Evolutionary conservation across 192 early-diverging fungal genomes (phyloP).

Genomic region (Coemansia sp.): DNA sequence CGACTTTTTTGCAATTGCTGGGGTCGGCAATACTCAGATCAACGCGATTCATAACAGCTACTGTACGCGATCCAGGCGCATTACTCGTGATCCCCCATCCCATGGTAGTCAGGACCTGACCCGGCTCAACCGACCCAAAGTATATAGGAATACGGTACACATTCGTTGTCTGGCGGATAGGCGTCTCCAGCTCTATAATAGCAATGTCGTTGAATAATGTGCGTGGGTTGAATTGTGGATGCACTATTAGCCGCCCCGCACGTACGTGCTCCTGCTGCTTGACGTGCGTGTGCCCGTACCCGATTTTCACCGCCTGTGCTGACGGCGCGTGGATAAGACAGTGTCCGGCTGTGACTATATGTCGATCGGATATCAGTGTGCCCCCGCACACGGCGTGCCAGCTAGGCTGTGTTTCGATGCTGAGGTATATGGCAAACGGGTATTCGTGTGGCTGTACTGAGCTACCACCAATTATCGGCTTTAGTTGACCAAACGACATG

Average conservation of each 20-base stretch:
- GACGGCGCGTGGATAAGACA: conserved; percentile 37
- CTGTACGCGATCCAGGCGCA: conserved; percentile 16
- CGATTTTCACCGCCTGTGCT: conserved; percentile 17
- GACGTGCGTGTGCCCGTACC: conserved; percentile 26
- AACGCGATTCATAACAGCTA: conserved; percentile 32
- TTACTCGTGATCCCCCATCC: conserved; percentile 55
- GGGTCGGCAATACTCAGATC: conserved; percentile 23
- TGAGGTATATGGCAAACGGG: conserved; percentile 51
- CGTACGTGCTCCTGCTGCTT: conserved; percentile 9
- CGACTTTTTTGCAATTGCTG: conserved; percentile 21
- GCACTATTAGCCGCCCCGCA: conserved; percentile 5
- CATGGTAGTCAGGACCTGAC: conserved; percentile 29
- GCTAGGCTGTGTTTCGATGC: conserved; percentile 37
- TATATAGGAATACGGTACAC: conserved; percentile 40
- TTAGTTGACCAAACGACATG: conserved; percentile 45
- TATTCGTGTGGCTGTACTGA: conserved; percentile 26
- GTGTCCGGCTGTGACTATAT: conserved; percentile 55
- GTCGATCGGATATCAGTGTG: conserved; percentile 34
- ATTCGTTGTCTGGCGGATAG: background rate
- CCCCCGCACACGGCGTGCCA: conserved; percentile 54
- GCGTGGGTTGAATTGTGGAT: conserved; percentile 29
- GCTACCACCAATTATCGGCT: conserved; percentile 46
- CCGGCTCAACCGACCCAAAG: conserved; percentile 27
- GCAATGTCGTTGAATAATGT: conserved; percentile 55
- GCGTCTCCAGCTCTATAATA: conserved; percentile 29